A percentile compares a stretch with the other conserved stretches of the same genome.
These are phyloP conservation scores for Neopestalotiopsis sp. DNA, from an alignment of 2,329 filamentous ascomycete genomes.

Conservation along the genomic window DNA sequence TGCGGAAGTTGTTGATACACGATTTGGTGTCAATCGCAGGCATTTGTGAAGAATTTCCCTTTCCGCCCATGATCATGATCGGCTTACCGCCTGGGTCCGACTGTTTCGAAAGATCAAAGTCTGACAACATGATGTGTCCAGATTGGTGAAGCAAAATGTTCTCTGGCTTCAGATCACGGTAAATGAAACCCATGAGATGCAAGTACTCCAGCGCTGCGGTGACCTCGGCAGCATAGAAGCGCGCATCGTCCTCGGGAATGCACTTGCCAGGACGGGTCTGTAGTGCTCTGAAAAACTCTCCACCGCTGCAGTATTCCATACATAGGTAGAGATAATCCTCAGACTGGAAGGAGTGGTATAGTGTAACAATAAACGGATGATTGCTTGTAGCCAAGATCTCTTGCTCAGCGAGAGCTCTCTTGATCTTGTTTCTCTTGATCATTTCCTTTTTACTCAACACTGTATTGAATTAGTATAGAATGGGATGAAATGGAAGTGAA, in stretches of 20 bases:
- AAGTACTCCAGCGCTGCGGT: constrained; percentile 96
- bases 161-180: constrained; percentile 96
- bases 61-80: constrained; percentile 95
- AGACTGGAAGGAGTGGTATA: constrained; percentile 99
- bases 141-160: constrained; percentile 98
- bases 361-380: constrained; percentile 96
- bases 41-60: constrained; percentile 83
- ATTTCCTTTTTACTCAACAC: constrained; percentile 99
- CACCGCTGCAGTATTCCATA: constrained; percentile 99
- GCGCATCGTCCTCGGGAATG: constrained; percentile 93
- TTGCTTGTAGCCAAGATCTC: constrained; percentile 98
- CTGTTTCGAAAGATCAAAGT: constrained; percentile 98
- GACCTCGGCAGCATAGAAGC: constrained; percentile 97
- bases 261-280: constrained; percentile 97
- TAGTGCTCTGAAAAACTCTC: constrained; percentile 95
- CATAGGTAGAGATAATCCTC: constrained; percentile 99
- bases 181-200: constrained; percentile 99
- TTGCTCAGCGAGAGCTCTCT: constrained; percentile 94
- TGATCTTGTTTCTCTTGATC: constrained; percentile 99
- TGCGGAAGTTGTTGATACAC: constrained; percentile 97
- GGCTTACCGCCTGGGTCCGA: constrained; percentile 94
- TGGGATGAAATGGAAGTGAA: not conserved
- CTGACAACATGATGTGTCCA: constrained; percentile 99
- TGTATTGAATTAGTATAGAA: constrained; percentile 51
- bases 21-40: constrained; percentile 99